These are phyloP conservation scores for Tetratostichococcus sp. DNA, from an alignment of 139 green algal species.

Conservation along the genomic window DNA sequence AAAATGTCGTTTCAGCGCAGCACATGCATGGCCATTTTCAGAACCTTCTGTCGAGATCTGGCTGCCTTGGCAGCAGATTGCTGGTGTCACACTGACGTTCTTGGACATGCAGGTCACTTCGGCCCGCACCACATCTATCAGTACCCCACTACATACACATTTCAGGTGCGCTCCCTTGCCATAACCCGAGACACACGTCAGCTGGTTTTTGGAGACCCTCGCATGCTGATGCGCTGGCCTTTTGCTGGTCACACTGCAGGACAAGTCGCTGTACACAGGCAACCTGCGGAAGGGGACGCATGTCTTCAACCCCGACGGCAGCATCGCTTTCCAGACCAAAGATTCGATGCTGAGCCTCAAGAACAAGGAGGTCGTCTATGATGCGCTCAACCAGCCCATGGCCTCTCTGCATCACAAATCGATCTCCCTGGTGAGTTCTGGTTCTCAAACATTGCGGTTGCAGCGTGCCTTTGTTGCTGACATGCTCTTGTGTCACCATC, in stretches of 20 bases:
- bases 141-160: not conserved
- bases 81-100: too few relatives aligned
- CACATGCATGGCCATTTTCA: too few relatives aligned
- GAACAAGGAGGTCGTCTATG: not conserved
- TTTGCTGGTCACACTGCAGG: too few relatives aligned
- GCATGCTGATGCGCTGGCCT: too few relatives aligned
- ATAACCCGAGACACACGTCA: too few relatives aligned
- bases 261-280: not conserved
- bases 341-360: not conserved
- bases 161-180: too few relatives aligned
- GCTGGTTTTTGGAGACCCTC: too few relatives aligned
- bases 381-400: not conserved
- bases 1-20: too few relatives aligned
- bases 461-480: too few relatives aligned
- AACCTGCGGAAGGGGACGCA: not conserved
- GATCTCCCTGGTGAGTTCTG: not conserved
- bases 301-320: not conserved
- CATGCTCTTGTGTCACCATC: too few relatives aligned
- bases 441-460: not conserved
- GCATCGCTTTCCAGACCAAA: not conserved
- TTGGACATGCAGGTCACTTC: not conserved
- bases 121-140: not conserved
- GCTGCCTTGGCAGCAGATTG: too few relatives aligned
- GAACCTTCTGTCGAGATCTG: too few relatives aligned
- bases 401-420: not conserved